phyloP scores from a whole-genome alignment of 2,329 filamentous ascomycete species.

The Aspergillus arachidicola region DNA sequence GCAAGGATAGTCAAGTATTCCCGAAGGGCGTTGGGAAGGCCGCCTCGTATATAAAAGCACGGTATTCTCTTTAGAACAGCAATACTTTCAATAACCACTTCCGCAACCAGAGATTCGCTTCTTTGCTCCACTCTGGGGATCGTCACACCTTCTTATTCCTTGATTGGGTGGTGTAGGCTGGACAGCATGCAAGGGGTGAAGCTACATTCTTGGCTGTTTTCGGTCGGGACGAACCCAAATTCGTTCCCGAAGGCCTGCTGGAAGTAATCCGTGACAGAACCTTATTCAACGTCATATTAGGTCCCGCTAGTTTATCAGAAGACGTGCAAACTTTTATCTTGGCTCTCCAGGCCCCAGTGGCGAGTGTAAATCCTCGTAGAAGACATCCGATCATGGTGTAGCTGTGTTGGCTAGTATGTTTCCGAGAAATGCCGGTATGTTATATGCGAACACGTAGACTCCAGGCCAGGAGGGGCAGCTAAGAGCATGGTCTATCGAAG shows the following conservation, averaged over 20 bases:
- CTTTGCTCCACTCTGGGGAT: not conserved
- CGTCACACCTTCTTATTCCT: not conserved
- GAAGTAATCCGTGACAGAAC: not conserved
- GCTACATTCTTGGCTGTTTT: not conserved
- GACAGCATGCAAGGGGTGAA: not conserved
- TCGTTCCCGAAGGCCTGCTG: not conserved
- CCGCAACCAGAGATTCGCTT: not conserved
- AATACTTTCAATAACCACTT: not conserved
- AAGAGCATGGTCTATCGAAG: too few relatives aligned
- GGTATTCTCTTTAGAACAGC: not conserved
- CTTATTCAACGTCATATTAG: not conserved
- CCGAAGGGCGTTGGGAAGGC: accelerated
- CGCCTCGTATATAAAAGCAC: not conserved
- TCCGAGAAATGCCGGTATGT: too few relatives aligned
- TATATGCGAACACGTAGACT: too few relatives aligned
- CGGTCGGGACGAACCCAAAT: not conserved
- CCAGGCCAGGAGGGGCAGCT: too few relatives aligned
- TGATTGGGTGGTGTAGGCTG: not conserved
- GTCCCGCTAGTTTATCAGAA: not conserved
- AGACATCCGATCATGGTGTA: too few relatives aligned
- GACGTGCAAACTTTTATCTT: too few relatives aligned
- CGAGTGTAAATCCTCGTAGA: too few relatives aligned
- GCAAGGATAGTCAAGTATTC: too few relatives aligned
- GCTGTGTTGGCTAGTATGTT: too few relatives aligned
- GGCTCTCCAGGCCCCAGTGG: too few relatives aligned